Evolutionary conservation across 2,329 filamentous ascomycete species (phyloP), one percentile per base, ranked within the genome.

Genomic region (Fusarium domesticum): DNA sequence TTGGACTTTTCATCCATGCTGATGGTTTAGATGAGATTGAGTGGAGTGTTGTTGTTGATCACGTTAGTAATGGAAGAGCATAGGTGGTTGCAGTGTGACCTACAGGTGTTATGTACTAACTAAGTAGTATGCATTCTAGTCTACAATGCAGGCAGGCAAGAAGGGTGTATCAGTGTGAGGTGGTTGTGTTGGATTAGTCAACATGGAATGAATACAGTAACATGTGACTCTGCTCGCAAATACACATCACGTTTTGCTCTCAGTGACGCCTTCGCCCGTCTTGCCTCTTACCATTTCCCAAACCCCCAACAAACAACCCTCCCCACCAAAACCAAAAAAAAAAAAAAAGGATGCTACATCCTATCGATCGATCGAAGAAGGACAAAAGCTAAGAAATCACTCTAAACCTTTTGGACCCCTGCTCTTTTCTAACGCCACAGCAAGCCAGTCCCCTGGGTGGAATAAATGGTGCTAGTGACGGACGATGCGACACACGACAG

Each of bases 1-100:
- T 56, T 6, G 42, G 50, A 1, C 18, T 38, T 7, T 56, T 48
- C 6, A 50, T 54, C 3, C 53, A 56, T 16, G 54, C 53, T 4
- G 54, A 47, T 18, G 32, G 35, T 14, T 35, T 35, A 1, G 50
- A 50, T 3, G 53, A 54, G 0, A 36, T 56, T n/a, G 45, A 52
- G 6, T 52, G 45, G 48, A 39, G 30, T 2, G 37, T 35, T 10
- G n/a, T 56, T 15, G 18, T 56, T 7, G 41, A 48, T 14, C 17
- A 31, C 6, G 51, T 37, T 16, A 53, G 49, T 15, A 38, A 36
- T 20, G 50, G 50, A 30, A 53, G 41, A 18, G 49, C 39, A 8
- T 28, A 28, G 23, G 20, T n/a, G n/a, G n/a, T n/a, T n/a, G n/a
- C n/a, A n/a, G n/a, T n/a, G n/a, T n/a, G n/a, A n/a, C n/a, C n/a